phyloP scores from a whole-genome alignment of 345 rosid genomes.

The Salix dunnii region DNA sequence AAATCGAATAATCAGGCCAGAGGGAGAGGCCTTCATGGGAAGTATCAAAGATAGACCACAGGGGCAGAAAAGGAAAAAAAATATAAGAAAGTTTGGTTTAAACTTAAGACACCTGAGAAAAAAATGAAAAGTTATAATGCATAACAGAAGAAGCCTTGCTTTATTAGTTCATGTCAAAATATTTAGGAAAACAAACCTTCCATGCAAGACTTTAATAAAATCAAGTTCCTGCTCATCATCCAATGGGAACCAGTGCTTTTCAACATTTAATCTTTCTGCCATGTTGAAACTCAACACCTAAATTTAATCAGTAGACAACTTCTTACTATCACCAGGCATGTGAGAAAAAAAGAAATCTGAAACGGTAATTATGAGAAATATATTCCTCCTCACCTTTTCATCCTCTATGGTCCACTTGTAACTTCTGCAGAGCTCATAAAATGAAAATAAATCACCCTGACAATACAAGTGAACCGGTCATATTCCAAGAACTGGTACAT shows the following conservation, averaged over 20 bases:
- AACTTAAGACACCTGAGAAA: not conserved
- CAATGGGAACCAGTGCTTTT: conserved; percentile 23
- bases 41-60: not conserved
- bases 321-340: not conserved
- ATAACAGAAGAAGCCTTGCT: not conserved
- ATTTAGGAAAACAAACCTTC: conserved; percentile 50
- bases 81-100: not conserved
- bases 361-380: not conserved
- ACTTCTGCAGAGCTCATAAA: conserved; percentile 71
- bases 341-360: conserved; percentile 11
- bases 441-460: conserved; percentile 81
- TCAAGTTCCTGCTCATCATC: conserved; percentile 46
- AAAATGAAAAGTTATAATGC: not conserved
- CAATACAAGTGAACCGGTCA: conserved; percentile 23
- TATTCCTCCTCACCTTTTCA: conserved; percentile 51
- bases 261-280: conserved; percentile 25
- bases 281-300: conserved; percentile 58
- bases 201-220: conserved; percentile 60
- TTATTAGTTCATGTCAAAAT: not conserved
- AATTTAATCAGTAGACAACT: conserved; percentile 12
- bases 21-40: not conserved
- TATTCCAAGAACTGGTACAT: conserved; percentile 14
- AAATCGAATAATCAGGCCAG: not conserved
- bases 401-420: conserved; percentile 73
- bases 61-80: not conserved